Conservation (phyloP, 2,329 filamentous ascomycete genomes). For the Scolecobasidium constrictum region DNA sequence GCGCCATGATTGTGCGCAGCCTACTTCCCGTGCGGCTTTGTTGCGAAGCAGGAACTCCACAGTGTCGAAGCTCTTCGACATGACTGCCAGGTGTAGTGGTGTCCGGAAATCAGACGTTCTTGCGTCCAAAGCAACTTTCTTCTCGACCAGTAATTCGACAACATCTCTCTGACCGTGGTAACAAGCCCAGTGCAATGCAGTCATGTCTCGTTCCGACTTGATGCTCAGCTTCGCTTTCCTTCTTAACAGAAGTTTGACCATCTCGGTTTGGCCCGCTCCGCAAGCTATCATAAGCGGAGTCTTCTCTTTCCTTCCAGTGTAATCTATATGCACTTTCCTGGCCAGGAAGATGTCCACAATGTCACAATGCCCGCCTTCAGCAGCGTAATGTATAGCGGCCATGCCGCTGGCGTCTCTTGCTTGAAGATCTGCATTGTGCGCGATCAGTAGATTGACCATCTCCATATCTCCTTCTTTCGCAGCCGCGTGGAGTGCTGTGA, state of each 20-base stretch:
- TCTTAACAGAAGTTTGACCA: slow-evolving; percentile 9
- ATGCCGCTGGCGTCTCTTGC: slow-evolving; percentile 26
- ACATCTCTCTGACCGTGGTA: slow-evolving; percentile 23
- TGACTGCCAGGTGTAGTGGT: slow-evolving; percentile 24
- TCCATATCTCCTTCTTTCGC: slow-evolving; percentile 22
- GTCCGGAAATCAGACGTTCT: slow-evolving; percentile 25
- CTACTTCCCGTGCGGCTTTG: slow-evolving; percentile 18
- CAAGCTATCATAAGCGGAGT: slow-evolving; percentile 16
- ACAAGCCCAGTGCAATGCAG: slow-evolving; percentile 25
- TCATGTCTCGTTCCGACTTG: slow-evolving; percentile 22
- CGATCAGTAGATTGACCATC: slow-evolving; percentile 22
- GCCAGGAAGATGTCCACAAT: slow-evolving; percentile 20
- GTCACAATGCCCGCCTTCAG: slow-evolving; percentile 18
- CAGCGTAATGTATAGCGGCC: slow-evolving; percentile 19
- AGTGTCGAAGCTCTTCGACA: slow-evolving; percentile 25
- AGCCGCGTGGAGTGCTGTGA: slow-evolving; percentile 24
- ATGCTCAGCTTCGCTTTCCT: slow-evolving; percentile 17
- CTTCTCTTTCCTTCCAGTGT: slow-evolving; percentile 13
- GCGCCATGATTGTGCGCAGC: slow-evolving; percentile 19
- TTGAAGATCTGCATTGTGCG: slow-evolving; percentile 23
- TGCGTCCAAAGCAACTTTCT: slow-evolving; percentile 23
- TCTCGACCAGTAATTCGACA: slow-evolving; percentile 26
- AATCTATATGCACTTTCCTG: slow-evolving; percentile 19
- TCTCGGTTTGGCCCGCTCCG: slow-evolving; percentile 8
- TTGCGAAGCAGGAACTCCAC: slow-evolving; percentile 27